phyloP scores from a whole-genome alignment of 495 filamentous ascomycete genomes.

The Hyaloscypha finlandica region DNA sequence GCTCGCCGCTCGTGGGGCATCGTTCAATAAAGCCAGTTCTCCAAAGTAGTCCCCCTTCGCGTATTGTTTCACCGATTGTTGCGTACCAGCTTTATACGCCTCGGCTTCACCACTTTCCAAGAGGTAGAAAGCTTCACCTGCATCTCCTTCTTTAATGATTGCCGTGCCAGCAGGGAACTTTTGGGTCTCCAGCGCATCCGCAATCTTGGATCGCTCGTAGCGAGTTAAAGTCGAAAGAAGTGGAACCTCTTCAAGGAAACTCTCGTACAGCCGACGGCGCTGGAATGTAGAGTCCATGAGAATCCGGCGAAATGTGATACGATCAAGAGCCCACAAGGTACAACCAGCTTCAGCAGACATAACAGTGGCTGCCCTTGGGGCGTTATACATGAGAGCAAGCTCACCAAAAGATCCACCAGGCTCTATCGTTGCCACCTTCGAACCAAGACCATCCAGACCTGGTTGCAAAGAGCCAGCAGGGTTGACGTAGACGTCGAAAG shows the following conservation, averaged over 20 bases:
- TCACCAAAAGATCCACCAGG: conserved; percentile 97
- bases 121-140: conserved; percentile 89
- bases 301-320: conserved; percentile 95
- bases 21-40: conserved; percentile 89
- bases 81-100: conserved; percentile 68
- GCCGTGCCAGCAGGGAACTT: conserved; percentile 78
- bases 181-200: conserved; percentile 88
- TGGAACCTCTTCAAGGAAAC: conserved; percentile 94
- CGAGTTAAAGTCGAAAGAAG: conserved; percentile 80
- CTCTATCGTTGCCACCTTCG: conserved; percentile 77
- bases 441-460: conserved; percentile 81
- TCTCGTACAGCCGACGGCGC: conserved; percentile 93
- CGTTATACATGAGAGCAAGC: conserved; percentile 97
- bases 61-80: conserved; percentile 73
- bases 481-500: conserved; percentile 92
- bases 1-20: conserved; percentile 90
- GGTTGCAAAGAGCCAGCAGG: conserved; percentile 73
- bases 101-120: conserved; percentile 88
- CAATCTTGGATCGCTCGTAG: conserved; percentile 95
- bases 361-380: conserved; percentile 94
- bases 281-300: conserved; percentile 98
- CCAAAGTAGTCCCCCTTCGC: conserved; percentile 95
- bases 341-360: conserved; percentile 76
- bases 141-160: conserved; percentile 92
- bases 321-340: conserved; percentile 91